Percentiles rank a stretch among this genome's conserved stretches.
Conservation (phyloP, 352 stramenopile species). For the Discostella stelligera region DNA sequence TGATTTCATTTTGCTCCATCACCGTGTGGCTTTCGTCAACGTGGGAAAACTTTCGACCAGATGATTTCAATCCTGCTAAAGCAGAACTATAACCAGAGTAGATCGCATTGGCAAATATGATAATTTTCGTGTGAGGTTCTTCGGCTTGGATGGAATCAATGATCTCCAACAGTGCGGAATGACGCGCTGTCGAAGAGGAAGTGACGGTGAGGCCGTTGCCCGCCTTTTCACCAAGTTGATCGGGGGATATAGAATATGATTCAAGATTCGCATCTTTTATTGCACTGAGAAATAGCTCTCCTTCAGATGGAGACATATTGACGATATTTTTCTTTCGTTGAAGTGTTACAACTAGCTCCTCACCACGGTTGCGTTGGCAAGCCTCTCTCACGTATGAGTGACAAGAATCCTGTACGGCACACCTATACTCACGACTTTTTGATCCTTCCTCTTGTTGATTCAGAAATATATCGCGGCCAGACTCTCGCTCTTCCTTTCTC, state of each 20-base stretch:
- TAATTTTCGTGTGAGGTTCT: slow-evolving; percentile 54
- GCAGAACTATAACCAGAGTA: slow-evolving; percentile 44
- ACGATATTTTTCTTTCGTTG: slow-evolving; percentile 47
- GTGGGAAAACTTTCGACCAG: slow-evolving; percentile 35
- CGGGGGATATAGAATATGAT: slow-evolving; percentile 42
- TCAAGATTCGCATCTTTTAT: slow-evolving; percentile 36
- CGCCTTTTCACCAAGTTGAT: slow-evolving; percentile 43
- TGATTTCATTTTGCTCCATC: slow-evolving; percentile 51
- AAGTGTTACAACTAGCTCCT: slow-evolving; percentile 42
- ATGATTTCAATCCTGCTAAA: slow-evolving; percentile 36
- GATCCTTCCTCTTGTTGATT: slow-evolving; percentile 51
- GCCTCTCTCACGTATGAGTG: slow-evolving; percentile 54
- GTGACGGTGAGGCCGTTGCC: slow-evolving; percentile 33
- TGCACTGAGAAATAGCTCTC: slow-evolving; percentile 31
- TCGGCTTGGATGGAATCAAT: slow-evolving; percentile 45
- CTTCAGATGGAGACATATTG: slow-evolving; percentile 42
- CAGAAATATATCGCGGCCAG: slow-evolving; percentile 59
- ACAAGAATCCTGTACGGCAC: slow-evolving; percentile 49
- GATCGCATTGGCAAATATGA: slow-evolving; percentile 51
- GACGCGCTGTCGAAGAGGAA: slow-evolving; percentile 29
- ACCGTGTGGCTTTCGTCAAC: slow-evolving; percentile 47
- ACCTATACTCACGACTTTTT: slow-evolving; percentile 55
- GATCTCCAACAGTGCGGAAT: slow-evolving; percentile 36
- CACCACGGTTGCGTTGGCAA: slow-evolving; percentile 54
- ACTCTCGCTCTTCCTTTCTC: slow-evolving; percentile 56